Percentiles rank a stretch among this genome's conserved stretches.
phyloP scores from a whole-genome alignment of 2,329 filamentous ascomycete genomes.

The Rhynchosporium secalis region DNA sequence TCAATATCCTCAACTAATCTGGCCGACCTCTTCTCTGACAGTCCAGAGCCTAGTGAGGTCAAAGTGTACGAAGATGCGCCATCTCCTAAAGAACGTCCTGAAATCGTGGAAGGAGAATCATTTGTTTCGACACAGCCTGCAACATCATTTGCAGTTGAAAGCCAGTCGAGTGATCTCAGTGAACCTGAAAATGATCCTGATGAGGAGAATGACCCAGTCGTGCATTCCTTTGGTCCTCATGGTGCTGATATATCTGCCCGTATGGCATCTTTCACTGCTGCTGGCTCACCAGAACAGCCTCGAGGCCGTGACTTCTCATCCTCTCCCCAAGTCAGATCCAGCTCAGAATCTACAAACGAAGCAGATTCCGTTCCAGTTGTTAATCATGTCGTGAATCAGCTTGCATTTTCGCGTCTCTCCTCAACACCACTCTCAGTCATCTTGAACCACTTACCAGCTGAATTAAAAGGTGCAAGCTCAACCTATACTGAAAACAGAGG shows the following conservation, averaged over 20 bases:
- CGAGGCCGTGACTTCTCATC: constrained; percentile 33
- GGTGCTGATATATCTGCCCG: constrained; percentile 82
- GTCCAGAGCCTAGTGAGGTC: constrained; percentile 50
- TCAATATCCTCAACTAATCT: constrained; percentile 27
- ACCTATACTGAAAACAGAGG: constrained; percentile 42
- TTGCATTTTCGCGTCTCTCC: constrained; percentile 90
- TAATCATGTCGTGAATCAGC: constrained; percentile 92
- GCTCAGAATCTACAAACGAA: constrained; percentile 40
- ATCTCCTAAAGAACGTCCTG: constrained; percentile 51
- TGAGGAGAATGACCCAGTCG: constrained; percentile 91
- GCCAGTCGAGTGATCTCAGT: constrained; percentile 54
- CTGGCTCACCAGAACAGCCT: constrained; percentile 57
- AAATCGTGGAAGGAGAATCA: constrained; percentile 26
- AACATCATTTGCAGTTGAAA: constrained; percentile 33
- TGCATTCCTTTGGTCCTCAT: constrained; percentile 90
- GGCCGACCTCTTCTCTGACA: constrained; percentile 43
- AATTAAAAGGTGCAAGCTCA: constrained; percentile 50
- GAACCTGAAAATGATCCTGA: constrained; percentile 68
- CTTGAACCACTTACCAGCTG: constrained; percentile 76
- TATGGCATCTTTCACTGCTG: constrained; percentile 73
- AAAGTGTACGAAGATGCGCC: constrained; percentile 74
- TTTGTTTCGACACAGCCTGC: constrained; percentile 34
- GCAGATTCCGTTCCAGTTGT: constrained; percentile 51
- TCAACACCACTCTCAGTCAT: constrained; percentile 90
- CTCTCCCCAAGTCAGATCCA: constrained; percentile 30